These are phyloP conservation scores for Raffaelea albimanens DNA, from an alignment of 2,329 filamentous ascomycete genomes.

Conservation along the genomic window DNA sequence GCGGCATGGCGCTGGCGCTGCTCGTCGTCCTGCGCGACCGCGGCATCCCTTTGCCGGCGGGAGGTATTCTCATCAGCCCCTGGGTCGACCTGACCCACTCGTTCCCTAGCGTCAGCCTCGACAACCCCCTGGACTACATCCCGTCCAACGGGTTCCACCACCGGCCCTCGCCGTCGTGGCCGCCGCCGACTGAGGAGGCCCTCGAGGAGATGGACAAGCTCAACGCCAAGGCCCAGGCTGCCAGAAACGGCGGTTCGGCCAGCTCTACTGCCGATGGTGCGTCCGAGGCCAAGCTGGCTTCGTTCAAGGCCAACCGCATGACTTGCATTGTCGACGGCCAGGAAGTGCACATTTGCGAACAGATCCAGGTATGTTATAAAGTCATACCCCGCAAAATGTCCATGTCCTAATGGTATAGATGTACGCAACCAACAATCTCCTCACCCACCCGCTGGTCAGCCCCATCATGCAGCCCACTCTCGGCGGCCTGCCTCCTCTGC, in stretches of 20 bases:
- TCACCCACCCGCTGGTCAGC: conserved; percentile 83
- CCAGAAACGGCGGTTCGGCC: conserved; percentile 7
- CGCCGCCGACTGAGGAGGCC: conserved; percentile 76
- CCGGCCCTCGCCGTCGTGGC: conserved; percentile 84
- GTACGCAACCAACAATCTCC: conserved; percentile 72
- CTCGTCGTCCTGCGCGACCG: conserved; percentile 75
- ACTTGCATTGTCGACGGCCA: conserved; percentile 39
- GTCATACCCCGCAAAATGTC: too few relatives aligned
- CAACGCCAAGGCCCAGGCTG: conserved; percentile 27
- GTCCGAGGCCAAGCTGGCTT: neutral
- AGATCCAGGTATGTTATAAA: conserved; percentile 72
- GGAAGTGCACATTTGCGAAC: conserved; percentile 68
- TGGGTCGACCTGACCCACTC: conserved; percentile 96
- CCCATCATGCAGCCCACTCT: conserved; percentile 80
- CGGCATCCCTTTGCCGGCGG: conserved; percentile 75
- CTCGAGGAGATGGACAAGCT: conserved; percentile 43
- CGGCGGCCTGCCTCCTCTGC: conserved; percentile 77
- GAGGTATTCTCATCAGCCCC: conserved; percentile 82
- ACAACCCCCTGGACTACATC: conserved; percentile 76
- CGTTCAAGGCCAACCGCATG: conserved; percentile 12
- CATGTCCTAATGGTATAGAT: too few relatives aligned
- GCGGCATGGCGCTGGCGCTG: conserved; percentile 76
- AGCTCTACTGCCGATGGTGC: too few relatives aligned
- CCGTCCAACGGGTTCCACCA: conserved; percentile 82
- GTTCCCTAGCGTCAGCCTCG: conserved; percentile 75